A percentile compares a stretch with the other conserved stretches of the same genome.
phyloP scores from a whole-genome alignment of 2,329 filamentous ascomycete species.

The Trichoderma polysporum region DNA sequence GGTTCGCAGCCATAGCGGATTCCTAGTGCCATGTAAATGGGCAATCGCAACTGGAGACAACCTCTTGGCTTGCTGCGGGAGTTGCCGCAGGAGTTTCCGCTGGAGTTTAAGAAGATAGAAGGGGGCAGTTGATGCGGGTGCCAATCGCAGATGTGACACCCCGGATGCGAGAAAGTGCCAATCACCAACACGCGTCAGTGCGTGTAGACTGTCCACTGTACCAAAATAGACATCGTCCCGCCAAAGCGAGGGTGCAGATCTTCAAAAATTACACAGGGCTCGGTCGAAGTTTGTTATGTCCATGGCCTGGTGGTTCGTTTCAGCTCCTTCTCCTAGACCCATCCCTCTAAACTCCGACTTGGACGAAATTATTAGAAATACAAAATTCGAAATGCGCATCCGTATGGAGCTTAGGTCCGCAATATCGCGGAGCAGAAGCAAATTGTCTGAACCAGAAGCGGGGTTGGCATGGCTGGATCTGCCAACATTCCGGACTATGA shows the following conservation, averaged over 20 bases:
- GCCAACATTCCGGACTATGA: neutral
- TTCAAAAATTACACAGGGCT: neutral
- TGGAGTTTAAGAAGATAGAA: neutral
- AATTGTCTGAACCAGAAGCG: neutral
- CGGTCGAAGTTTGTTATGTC: slow-evolving; percentile 2
- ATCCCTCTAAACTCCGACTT: slow-evolving; percentile 7
- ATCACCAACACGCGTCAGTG: neutral
- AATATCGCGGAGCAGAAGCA: neutral
- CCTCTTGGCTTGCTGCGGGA: neutral
- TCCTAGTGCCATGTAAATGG: neutral
- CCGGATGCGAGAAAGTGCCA: neutral
- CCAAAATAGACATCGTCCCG: neutral
- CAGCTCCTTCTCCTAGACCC: neutral
- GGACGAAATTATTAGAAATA: neutral
- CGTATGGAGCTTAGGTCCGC: neutral
- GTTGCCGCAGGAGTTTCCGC: too few relatives aligned
- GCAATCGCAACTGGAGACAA: slow-evolving; percentile 3
- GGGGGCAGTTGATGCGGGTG: neutral
- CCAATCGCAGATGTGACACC: neutral
- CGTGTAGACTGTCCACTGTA: neutral
- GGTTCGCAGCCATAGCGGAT: neutral
- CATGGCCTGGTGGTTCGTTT: too few relatives aligned
- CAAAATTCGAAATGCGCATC: neutral
- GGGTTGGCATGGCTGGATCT: neutral
- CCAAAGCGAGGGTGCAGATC: neutral